Base-by-base conservation (phyloP, 176 grass and related monocot species). In the Eragrostis nindensis region DNA sequence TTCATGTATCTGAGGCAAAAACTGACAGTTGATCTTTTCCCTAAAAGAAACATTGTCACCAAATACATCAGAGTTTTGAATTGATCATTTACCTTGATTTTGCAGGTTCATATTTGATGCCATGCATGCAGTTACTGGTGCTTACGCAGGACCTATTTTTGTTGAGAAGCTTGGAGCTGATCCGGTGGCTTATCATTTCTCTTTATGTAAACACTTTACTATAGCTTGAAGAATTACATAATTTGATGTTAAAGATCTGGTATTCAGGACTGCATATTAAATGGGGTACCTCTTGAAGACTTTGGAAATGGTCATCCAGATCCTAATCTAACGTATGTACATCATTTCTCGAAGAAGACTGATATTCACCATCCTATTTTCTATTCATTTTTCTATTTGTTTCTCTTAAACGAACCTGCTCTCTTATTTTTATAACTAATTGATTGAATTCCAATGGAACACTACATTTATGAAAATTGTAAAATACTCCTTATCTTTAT, bases 71-170 rank as follows among this genome's bases (percentile, higher is more conserved):
- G 54, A 60, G 38, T 73, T 65, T 38, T 67, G 54, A 60, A 43
- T 73, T 65, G 44, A 71, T 49, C 10, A 47, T 66, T 75, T 77
- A 59, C 15, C 60, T 78, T 82, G 16, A 32, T 70, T 73, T 88
- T 87, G 17, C 79, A 97, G 94, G 82, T 97, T 97, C 24, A 76
- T 84, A 81, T 92, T 90, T 71, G 94, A 97, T 67, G 94, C 91
- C 39, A 97, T 97, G 94, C 94, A 97, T 84, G 91, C 94, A 41
- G 82, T 97, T 48, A 97, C 94, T 54, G 94, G 91, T 78, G 94
- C 91, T 78, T 97, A 97, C 41, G 94, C 89, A n/a, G 92, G 85
- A 53, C 91, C 94, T 64, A 97, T 97, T 50, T 97, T 97, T 94
- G 85, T 97, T 7, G 87, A 94, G 41, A 85, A 62, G 68, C 94